Evolutionary conservation across 1,139 yeast species (phyloP).

Genomic region (Diutina pseudorugosa): DNA sequence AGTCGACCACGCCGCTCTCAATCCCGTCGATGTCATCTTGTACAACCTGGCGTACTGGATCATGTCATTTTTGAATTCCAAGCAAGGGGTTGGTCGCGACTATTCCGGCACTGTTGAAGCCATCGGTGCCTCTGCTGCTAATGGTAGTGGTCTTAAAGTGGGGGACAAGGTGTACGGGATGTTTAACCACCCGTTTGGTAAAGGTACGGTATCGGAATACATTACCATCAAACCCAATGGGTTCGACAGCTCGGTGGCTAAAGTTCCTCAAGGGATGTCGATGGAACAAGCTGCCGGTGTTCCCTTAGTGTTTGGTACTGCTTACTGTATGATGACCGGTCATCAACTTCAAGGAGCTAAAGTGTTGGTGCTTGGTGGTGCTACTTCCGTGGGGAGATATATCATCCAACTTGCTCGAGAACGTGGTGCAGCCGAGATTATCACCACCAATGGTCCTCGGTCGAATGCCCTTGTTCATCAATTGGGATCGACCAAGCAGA

Average conservation of each 20-base stretch:
- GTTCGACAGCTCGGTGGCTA: neutral
- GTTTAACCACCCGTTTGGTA: conserved; percentile 24
- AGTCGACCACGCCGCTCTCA: conserved; percentile 46
- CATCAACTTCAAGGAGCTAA: neutral
- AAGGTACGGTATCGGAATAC: conserved; percentile 40
- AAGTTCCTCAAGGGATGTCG: neutral
- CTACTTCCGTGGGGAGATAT: conserved; percentile 1
- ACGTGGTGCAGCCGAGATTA: neutral
- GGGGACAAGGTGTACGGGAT: conserved; percentile 64
- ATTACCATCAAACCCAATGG: conserved; percentile 22
- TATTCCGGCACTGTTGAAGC: conserved; percentile 52
- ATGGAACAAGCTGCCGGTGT: neutral
- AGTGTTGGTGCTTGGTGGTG: conserved; percentile 1
- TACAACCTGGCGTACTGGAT: conserved; percentile 14
- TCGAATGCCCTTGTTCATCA: conserved; percentile 27
- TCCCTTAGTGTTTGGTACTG: conserved; percentile 1
- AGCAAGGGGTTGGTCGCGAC: conserved; percentile 57
- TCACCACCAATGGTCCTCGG: conserved; percentile 5
- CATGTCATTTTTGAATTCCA: conserved; percentile 7
- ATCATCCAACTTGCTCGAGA: neutral
- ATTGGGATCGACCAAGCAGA: conserved; percentile 39
- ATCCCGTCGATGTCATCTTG: conserved; percentile 55
- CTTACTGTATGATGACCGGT: neutral
- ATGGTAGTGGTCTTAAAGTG: conserved; percentile 21
- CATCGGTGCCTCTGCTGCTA: conserved; percentile 35